A percentile compares a stretch with the other conserved stretches of the same genome.
These are phyloP conservation scores for Cryphonectria carpinicola DNA, from an alignment of 2,329 filamentous ascomycete species.

Conservation along the genomic window DNA sequence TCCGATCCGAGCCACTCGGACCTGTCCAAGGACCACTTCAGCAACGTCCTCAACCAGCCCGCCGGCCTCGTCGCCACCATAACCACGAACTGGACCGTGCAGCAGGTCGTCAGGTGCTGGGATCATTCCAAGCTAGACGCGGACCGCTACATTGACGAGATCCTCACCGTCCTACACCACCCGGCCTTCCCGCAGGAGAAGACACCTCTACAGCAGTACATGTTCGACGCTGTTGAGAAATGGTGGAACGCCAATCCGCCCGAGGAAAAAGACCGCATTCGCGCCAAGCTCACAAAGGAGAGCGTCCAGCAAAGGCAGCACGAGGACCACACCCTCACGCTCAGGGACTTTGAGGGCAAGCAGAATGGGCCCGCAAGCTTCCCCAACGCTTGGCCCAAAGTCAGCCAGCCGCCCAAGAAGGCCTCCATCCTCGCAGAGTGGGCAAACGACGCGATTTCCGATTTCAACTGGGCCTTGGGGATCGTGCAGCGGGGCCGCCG, in stretches of 20 bases:
- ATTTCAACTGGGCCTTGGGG: constrained; percentile 28
- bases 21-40: constrained; percentile 63
- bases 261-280: constrained; percentile 32
- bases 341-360: constrained; percentile 35
- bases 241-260: constrained; percentile 48
- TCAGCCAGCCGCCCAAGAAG: constrained; percentile 34
- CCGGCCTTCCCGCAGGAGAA: constrained; percentile 56
- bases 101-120: constrained; percentile 71
- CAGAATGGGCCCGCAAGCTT: constrained; percentile 35
- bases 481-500: constrained; percentile 16
- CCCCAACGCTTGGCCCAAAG: constrained; percentile 35
- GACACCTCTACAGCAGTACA: constrained; percentile 64
- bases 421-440: constrained; percentile 34
- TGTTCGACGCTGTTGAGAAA: constrained; percentile 67
- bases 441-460: constrained; percentile 27
- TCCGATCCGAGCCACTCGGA: constrained; percentile 63
- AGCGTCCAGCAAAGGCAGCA: constrained; percentile 36
- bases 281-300: constrained; percentile 35
- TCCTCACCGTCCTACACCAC: constrained; percentile 69
- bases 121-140: constrained; percentile 66
- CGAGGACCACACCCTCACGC: constrained; percentile 36
- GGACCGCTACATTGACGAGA: constrained; percentile 64
- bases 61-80: constrained; percentile 58
- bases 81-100: constrained; percentile 69
- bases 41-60: constrained; percentile 60